Evolutionary conservation across 2,329 filamentous ascomycete genomes (phyloP), one percentile per base, ranked within the genome.

Genomic region (Sporothrix phasma): DNA sequence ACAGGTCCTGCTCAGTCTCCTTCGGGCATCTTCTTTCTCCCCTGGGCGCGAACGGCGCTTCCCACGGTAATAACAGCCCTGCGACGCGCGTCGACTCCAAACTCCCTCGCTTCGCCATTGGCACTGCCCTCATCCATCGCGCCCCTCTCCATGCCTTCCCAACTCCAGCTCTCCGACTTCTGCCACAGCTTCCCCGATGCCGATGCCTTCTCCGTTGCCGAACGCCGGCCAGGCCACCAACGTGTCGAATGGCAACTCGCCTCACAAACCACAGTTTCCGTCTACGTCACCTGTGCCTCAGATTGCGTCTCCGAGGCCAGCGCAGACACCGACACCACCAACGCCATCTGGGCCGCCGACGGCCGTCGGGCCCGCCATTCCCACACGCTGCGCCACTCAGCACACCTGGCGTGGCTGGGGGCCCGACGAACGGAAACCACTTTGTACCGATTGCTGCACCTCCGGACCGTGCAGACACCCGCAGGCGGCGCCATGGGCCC

Each of bases 401-500:
- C 17, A 51, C 54, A 1, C 19, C 22, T 1, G 59, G 19, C 5
- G 5, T 45, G 13, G 19, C 62, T 19, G 29, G n/a, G n/a, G n/a
- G 46, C 8, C n/a, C 10, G n/a, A 47, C 47, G 13, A 64, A 58
- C 51, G 59, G 51, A 5, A 66, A 64, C 29, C 29, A 62, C 17
- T 68, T 66, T 19, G 37, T 58, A 37, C 64, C 67, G 2, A 60
- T 65, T 34, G 53, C 39, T 7, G 19, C 26, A n/a, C 58, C 64
- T n/a, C 62, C 66, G n/a, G 0, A 29, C 39, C 5, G 56, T 56
- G 46, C 63, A 65, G 58, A 64, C 66, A 24, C 62, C 65, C 5
- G 43, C 64, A 3, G 78, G 75, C 1, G 78, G 74, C 64, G 70
- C 73, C 53, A 87, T 84, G 83, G 82, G 81, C 0, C 84, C 78